phyloP scores from a whole-genome alignment of 768 basidiomycete species.

The Gelatoporia subvermispora region DNA sequence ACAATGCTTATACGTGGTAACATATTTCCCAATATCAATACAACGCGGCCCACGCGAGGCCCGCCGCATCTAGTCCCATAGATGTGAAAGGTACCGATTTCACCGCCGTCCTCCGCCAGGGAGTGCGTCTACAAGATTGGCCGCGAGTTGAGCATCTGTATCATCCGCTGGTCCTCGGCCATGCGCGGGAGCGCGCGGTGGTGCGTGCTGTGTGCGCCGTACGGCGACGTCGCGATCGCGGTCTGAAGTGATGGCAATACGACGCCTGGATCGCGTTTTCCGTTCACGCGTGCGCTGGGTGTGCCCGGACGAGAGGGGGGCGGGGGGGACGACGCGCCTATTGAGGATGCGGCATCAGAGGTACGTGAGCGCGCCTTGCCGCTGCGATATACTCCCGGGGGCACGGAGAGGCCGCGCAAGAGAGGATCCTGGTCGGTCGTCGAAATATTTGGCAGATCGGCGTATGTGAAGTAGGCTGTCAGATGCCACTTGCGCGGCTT shows the following conservation, averaged over 20 bases:
- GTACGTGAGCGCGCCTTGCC: slow-evolving; percentile 36
- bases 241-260: slow-evolving; percentile 39
- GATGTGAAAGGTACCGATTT: no score
- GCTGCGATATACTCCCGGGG: slow-evolving; percentile 35
- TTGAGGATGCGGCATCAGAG: slow-evolving; percentile 24
- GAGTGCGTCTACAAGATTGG: slow-evolving; percentile 22
- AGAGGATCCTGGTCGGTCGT: slow-evolving; percentile 34
- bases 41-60: no score
- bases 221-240: slow-evolving; percentile 27
- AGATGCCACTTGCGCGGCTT: slow-evolving; percentile 63
- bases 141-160: slow-evolving; percentile 51
- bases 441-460: slow-evolving; percentile 33
- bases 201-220: slow-evolving; percentile 22
- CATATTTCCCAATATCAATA: no score
- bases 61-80: no score
- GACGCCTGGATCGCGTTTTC: slow-evolving; percentile 18
- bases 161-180: slow-evolving; percentile 57
- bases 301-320: slow-evolving; percentile 17
- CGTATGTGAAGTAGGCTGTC: slow-evolving; percentile 42
- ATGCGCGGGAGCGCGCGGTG: slow-evolving; percentile 30
- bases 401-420: slow-evolving; percentile 31
- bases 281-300: slow-evolving; percentile 11
- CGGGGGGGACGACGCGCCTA: slow-evolving; percentile 20
- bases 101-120: no score
- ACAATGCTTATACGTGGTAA: no score